A percentile compares a stretch with the other conserved stretches of the same genome.
Conservation (phyloP, 2,329 filamentous ascomycete genomes). For the Hypoxylon rubiginosum region DNA sequence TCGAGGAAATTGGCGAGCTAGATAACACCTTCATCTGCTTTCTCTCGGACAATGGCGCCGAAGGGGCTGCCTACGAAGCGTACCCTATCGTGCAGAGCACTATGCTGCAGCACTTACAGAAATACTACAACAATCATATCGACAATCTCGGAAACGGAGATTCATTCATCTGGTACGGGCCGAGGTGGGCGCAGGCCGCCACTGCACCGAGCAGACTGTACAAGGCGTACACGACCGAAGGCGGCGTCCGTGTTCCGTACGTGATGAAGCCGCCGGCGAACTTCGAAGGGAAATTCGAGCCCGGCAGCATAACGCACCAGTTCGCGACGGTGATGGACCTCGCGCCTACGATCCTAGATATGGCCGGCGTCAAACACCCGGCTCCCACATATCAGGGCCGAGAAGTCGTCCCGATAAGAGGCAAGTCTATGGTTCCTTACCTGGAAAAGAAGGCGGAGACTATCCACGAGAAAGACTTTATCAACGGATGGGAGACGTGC, state of each 20-base stretch:
- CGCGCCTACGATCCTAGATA: slow-evolving; percentile 62
- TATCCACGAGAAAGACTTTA: slow-evolving; percentile 55
- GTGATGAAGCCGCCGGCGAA: slow-evolving; percentile 59
- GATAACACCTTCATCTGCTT: slow-evolving; percentile 76
- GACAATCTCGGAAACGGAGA: slow-evolving; percentile 70
- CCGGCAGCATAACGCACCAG: slow-evolving; percentile 60
- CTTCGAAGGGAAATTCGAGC: slow-evolving; percentile 45
- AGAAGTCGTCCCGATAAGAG: slow-evolving; percentile 53
- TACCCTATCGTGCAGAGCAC: slow-evolving; percentile 69
- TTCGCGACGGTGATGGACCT: slow-evolving; percentile 68
- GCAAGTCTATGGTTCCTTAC: slow-evolving; percentile 54
- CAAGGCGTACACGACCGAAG: slow-evolving; percentile 61
- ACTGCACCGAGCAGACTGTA: slow-evolving; percentile 55
- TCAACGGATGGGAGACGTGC: slow-evolving; percentile 56
- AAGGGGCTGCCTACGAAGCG: slow-evolving; percentile 70
- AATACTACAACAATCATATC: slow-evolving; percentile 69
- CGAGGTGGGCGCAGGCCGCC: slow-evolving; percentile 63
- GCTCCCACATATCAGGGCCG: slow-evolving; percentile 61
- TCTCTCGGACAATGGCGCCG: slow-evolving; percentile 74
- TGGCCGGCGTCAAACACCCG: slow-evolving; percentile 64
- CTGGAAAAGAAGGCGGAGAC: slow-evolving; percentile 45
- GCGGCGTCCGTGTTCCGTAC: slow-evolving; percentile 67
- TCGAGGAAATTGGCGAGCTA: slow-evolving; percentile 67
- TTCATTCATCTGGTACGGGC: slow-evolving; percentile 73
- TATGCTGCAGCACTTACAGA: slow-evolving; percentile 64